phyloP scores from a whole-genome alignment of 768 basidiomycete species.

The Leccinum variicolor region DNA sequence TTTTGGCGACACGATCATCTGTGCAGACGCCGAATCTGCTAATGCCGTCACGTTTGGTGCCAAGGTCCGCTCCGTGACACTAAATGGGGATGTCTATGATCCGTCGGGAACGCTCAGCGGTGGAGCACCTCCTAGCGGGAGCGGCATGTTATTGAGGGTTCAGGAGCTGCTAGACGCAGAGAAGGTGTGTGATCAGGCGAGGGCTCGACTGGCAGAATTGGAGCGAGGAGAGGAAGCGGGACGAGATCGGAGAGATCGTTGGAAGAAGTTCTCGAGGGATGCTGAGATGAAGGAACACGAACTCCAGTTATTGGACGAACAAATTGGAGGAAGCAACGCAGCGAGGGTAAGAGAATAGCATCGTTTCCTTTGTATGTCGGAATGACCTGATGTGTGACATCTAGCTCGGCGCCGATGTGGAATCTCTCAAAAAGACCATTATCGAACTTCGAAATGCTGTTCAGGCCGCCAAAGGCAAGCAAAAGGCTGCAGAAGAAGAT shows the following conservation, averaged over 20 bases:
- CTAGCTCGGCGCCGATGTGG: slow-evolving; percentile 83
- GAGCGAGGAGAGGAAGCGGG: slow-evolving; percentile 53
- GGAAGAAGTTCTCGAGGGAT: slow-evolving; percentile 59
- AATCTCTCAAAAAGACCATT: slow-evolving; percentile 63
- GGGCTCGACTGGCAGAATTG: slow-evolving; percentile 43
- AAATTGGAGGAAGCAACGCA: slow-evolving; percentile 86
- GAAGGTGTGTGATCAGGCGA: slow-evolving; percentile 49
- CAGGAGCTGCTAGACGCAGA: slow-evolving; percentile 79
- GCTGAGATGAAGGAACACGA: slow-evolving; percentile 91
- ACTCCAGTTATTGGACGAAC: slow-evolving; percentile 74
- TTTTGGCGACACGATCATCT: slow-evolving; percentile 90
- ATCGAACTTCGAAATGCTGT: slow-evolving; percentile 53
- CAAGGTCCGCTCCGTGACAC: slow-evolving; percentile 78
- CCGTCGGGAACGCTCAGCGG: slow-evolving; percentile 93
- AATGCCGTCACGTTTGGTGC: slow-evolving; percentile 81
- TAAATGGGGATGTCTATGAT: slow-evolving; percentile 95
- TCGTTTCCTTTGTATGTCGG: neutral
- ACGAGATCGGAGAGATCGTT: slow-evolving; percentile 54
- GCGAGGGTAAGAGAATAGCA: slow-evolving; percentile 56
- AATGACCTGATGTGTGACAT: neutral
- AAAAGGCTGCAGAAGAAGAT: slow-evolving; percentile 72
- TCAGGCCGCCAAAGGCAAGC: slow-evolving; percentile 69
- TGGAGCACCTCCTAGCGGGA: slow-evolving; percentile 77
- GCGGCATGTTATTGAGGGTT: slow-evolving; percentile 74
- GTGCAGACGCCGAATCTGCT: slow-evolving; percentile 83